A percentile compares a stretch with the other conserved stretches of the same genome.
phyloP scores from a whole-genome alignment of 331 rosid genomes.

The Cydonia oblonga region DNA sequence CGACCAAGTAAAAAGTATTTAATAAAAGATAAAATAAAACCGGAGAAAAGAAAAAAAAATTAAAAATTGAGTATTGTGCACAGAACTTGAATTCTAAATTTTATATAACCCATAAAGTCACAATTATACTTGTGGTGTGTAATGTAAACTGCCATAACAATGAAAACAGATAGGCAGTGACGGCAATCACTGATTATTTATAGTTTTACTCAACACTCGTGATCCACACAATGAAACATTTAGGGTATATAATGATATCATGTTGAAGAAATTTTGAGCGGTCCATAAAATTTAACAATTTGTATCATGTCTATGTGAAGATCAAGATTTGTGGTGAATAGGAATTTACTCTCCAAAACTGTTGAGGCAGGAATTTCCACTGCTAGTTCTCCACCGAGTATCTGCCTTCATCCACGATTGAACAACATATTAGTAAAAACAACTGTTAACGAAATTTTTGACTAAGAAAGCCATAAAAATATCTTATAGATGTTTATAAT shows the following conservation, averaged over 20 bases:
- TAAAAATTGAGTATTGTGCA: background rate
- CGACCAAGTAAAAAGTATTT: background rate
- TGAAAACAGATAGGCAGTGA: background rate
- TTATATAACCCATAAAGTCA: background rate
- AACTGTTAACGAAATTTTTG: background rate
- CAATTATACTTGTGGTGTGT: background rate
- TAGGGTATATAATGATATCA: background rate
- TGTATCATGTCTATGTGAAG: background rate
- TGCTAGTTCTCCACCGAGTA: constrained; percentile 44
- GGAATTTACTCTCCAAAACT: constrained; percentile 37
- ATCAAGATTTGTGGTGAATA: constrained; percentile 6
- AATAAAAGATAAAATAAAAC: background rate
- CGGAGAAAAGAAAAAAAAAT: background rate
- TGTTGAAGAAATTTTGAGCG: background rate
- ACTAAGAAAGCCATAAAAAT: background rate
- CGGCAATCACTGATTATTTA: background rate
- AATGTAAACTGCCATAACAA: background rate
- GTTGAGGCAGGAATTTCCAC: constrained; percentile 25
- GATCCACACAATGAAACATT: background rate
- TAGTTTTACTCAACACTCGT: background rate
- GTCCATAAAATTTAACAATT: background rate
- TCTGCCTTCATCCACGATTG: constrained; percentile 69
- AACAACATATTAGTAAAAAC: constrained; percentile 11
- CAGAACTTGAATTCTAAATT: background rate
- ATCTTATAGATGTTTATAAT: background rate